These are phyloP conservation scores for Aspergillus nomiae DNA, from an alignment of 2,329 filamentous ascomycete genomes.

Conservation along the genomic window DNA sequence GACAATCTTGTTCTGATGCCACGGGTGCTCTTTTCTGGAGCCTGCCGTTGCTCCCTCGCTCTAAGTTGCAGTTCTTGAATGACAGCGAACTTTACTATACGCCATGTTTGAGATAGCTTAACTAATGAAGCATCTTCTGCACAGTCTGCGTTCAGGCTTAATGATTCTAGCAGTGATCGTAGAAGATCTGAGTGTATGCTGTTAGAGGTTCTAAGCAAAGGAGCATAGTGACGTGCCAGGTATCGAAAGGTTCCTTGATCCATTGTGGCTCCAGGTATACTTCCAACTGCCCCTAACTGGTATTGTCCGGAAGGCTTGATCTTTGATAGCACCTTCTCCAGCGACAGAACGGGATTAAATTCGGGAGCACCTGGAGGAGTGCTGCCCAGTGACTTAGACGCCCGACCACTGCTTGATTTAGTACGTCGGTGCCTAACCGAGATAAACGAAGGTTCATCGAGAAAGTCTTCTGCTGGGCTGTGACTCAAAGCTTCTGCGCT, in stretches of 20 bases:
- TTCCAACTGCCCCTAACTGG: conserved; percentile 54
- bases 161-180: conserved; percentile 42
- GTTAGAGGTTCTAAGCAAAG: conserved; percentile 35
- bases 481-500: conserved; percentile 52
- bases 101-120: conserved; percentile 61
- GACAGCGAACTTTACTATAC: conserved; percentile 55
- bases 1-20: conserved; percentile 29
- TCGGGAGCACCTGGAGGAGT: conserved; percentile 55
- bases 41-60: conserved; percentile 34
- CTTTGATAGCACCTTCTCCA: conserved; percentile 53
- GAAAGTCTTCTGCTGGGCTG: conserved; percentile 59
- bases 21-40: conserved; percentile 23
- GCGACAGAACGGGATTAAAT: conserved; percentile 49
- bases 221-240: conserved; percentile 47
- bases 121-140: conserved; percentile 54
- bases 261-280: conserved; percentile 49
- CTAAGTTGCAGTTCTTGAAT: conserved; percentile 51
- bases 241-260: conserved; percentile 44
- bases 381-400: conserved; percentile 55
- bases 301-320: conserved; percentile 42
- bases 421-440: conserved; percentile 50
- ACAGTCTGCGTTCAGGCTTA: conserved; percentile 57
- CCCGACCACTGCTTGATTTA: conserved; percentile 49
- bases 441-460: conserved; percentile 58
- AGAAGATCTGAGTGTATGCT: conserved; percentile 28